A percentile compares a stretch with the other conserved stretches of the same genome.
Evolutionary conservation across 2,329 filamentous ascomycete species (phyloP).

Genomic region (Eutypella sp.): DNA sequence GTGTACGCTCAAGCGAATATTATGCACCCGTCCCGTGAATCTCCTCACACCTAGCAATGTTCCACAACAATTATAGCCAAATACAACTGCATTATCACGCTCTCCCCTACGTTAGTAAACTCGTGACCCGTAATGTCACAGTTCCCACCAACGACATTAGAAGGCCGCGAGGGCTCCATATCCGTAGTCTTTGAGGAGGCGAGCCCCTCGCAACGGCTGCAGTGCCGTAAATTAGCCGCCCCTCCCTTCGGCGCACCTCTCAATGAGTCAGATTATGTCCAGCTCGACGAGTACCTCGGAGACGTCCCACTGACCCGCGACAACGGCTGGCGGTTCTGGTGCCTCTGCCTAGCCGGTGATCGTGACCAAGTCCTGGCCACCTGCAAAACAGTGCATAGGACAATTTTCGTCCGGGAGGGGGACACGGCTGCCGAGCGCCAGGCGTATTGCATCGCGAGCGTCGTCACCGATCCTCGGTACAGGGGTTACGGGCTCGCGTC

Average conservation of each 20-base stretch:
- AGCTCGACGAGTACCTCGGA: slow-evolving; percentile 9
- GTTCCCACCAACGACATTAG: slow-evolving; percentile 2
- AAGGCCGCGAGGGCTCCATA: slow-evolving; percentile 2
- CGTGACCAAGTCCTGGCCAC: slow-evolving; percentile 9
- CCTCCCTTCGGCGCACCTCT: slow-evolving; percentile 12
- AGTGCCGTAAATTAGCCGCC: slow-evolving; percentile 8
- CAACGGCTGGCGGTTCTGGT: slow-evolving; percentile 12
- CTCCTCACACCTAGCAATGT: too few relatives aligned
- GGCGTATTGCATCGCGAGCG: slow-evolving; percentile 14
- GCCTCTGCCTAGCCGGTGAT: slow-evolving; percentile 6
- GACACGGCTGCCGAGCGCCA: slow-evolving; percentile 3
- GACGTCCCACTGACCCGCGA: slow-evolving; percentile 5
- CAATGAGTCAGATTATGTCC: slow-evolving; percentile 6
- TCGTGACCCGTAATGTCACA: neutral
- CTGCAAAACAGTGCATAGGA: slow-evolving; percentile 15
- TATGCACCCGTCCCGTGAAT: too few relatives aligned
- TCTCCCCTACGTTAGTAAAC: too few relatives aligned
- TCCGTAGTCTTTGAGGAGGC: slow-evolving; percentile 9
- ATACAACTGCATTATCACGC: too few relatives aligned
- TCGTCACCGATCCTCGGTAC: slow-evolving; percentile 10
- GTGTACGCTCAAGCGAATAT: too few relatives aligned
- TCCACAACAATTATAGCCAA: too few relatives aligned
- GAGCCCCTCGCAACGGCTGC: slow-evolving; percentile 2
- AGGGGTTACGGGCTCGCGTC: slow-evolving; percentile 12
- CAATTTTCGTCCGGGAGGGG: slow-evolving; percentile 10